Base-by-base conservation (phyloP, 345 rosid genomes). In the Linum lewisii region DNA sequence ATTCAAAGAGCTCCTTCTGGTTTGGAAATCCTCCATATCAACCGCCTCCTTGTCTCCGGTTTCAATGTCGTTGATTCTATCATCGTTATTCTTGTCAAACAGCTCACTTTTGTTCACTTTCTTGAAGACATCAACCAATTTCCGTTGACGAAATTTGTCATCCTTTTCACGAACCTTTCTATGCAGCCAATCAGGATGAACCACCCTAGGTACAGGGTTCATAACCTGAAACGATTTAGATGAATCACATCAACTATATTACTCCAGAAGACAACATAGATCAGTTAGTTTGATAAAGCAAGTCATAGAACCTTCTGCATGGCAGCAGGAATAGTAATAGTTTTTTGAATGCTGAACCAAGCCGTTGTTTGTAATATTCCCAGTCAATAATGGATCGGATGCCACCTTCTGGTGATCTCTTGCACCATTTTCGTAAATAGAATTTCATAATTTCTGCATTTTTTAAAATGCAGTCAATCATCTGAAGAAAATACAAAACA, bases 141-240 rank as follows among this genome's bases (percentile, higher is more conserved):
- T 92, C 68, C 84, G 71, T 72, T 92, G 98, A 67, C 86, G 95
- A 69, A 84, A 79, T 66, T 78, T 88, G 73, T 92, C 98, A 4
- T 88, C 91, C 76, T 84, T 88, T 76, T 88, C 98, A 57, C 89
- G 95, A 53, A 88, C 86, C 81, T 82, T 92, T 79, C 86, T 92
- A 63, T 86, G 89, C 69, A 92, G 84, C 98, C 98, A 92, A 66
- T 92, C 98, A 65, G 97, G 98, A 74, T 92, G 97, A 77, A 73
- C 75, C 44, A 92, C 98, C 71, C 98, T 80, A 62, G 98, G 97
- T 38, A 92, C 98, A 50, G 98, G 98, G 82, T 92, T 92, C 65
- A 79, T 67, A 68, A 91, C 90, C 98, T 91, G 71, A 64, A 73
- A 59, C 64, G 62, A 49, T 54, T 62, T 69, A 42, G 15, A 42